A percentile compares a stretch with the other conserved stretches of the same genome.
These are phyloP conservation scores for Babesia sp. DNA, from an alignment of 169 alveolate species.

Conservation along the genomic window DNA sequence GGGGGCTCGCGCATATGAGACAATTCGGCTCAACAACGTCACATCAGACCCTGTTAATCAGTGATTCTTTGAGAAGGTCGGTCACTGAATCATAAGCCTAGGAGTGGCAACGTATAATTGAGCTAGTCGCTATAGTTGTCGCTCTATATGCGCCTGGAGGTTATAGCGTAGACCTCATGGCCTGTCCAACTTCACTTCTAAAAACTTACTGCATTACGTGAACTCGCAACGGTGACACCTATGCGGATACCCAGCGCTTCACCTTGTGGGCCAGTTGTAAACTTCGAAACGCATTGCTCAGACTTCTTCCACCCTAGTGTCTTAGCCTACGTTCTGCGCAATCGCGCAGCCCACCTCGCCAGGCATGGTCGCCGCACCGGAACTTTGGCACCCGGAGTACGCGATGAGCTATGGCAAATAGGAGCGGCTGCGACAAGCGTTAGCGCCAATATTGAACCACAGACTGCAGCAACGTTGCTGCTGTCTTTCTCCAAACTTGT, in stretches of 20 bases:
- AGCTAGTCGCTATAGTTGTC: too few relatives aligned
- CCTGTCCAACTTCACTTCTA: too few relatives aligned
- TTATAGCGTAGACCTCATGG: too few relatives aligned
- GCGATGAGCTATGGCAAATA: conserved; percentile 21
- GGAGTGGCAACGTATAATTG: too few relatives aligned
- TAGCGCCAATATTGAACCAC: conserved; percentile 36
- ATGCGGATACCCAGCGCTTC: conserved; percentile 66
- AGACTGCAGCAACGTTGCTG: conserved; percentile 49
- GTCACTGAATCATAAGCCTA: too few relatives aligned
- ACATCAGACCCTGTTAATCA: neutral
- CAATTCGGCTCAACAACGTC: neutral
- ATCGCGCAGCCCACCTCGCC: conserved; percentile 39
- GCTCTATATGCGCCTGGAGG: too few relatives aligned
- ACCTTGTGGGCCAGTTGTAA: conserved; percentile 44
- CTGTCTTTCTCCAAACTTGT: conserved; percentile 53
- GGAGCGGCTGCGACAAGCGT: conserved; percentile 29
- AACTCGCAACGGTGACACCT: neutral
- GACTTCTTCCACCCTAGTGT: conserved; percentile 63
- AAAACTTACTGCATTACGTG: neutral
- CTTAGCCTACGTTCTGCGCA: conserved; percentile 42
- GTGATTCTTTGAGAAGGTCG: too few relatives aligned
- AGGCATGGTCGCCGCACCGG: conserved; percentile 8
- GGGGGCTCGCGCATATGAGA: conserved; percentile 11
- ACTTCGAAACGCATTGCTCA: conserved; percentile 64
- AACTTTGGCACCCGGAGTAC: neutral